Evolutionary conservation across 208 protist genomes (phyloP).

Genomic region (Crithidia mellificae): DNA sequence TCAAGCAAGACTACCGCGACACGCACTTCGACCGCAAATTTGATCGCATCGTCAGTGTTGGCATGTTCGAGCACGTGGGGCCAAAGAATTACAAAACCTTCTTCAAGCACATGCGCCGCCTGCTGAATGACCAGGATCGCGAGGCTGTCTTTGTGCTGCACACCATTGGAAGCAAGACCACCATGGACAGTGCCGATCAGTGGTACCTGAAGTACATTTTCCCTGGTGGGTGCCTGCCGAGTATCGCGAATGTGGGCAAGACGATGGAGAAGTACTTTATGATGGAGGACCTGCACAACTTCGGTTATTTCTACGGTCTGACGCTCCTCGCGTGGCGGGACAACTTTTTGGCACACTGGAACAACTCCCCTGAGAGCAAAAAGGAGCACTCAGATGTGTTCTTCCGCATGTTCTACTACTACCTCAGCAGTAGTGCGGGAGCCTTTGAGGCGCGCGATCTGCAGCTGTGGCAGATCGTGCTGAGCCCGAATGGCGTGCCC

Average conservation of each 20-base stretch:
- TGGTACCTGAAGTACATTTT: slow-evolving; percentile 90
- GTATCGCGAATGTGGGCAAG: slow-evolving; percentile 43
- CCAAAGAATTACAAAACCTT: slow-evolving; percentile 78
- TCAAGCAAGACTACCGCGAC: slow-evolving; percentile 80
- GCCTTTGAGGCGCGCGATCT: slow-evolving; percentile 52
- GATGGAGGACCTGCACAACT: slow-evolving; percentile 69
- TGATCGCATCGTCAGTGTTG: slow-evolving; percentile 75
- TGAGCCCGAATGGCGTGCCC: slow-evolving; percentile 46
- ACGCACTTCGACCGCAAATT: slow-evolving; percentile 48
- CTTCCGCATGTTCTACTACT: slow-evolving; percentile 75
- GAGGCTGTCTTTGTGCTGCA: slow-evolving; percentile 70
- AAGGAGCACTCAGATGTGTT: slow-evolving; percentile 31
- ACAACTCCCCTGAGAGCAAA: slow-evolving; percentile 12
- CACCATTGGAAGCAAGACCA: slow-evolving; percentile 70
- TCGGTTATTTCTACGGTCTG: slow-evolving; percentile 57
- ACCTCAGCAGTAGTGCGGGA: slow-evolving; percentile 61
- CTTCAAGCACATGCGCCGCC: slow-evolving; percentile 59
- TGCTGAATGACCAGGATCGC: slow-evolving; percentile 58
- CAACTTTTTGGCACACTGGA: slow-evolving; percentile 52
- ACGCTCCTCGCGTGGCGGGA: slow-evolving; percentile 61
- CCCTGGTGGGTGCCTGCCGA: slow-evolving; percentile 65
- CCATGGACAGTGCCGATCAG: slow-evolving; percentile 64
- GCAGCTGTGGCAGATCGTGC: slow-evolving; percentile 65
- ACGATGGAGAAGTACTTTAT: slow-evolving; percentile 50
- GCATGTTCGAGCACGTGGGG: slow-evolving; percentile 88